Percentiles rank a stretch among this genome's conserved stretches.
These are phyloP conservation scores for Podaxis carcinomalis DNA, from an alignment of 768 basidiomycete species.

Conservation along the genomic window DNA sequence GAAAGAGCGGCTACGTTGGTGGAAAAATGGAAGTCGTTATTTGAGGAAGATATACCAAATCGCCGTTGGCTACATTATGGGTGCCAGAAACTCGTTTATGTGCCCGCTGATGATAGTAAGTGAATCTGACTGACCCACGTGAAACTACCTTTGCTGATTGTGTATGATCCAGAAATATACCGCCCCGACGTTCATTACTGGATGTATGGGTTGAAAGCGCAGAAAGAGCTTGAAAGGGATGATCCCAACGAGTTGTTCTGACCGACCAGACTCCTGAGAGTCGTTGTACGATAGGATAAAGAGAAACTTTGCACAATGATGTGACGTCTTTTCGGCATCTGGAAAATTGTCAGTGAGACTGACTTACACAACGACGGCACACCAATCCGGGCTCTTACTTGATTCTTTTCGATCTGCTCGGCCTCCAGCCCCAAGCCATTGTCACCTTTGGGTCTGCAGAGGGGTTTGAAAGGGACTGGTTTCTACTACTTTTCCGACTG, in stretches of 20 bases:
- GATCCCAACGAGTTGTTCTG: not conserved
- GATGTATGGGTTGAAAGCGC: constrained; percentile 1
- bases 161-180: not conserved
- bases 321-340: no score
- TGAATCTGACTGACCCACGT: not conserved
- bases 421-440: no score
- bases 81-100: constrained; percentile 14
- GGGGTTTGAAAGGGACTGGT: no score
- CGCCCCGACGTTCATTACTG: not conserved
- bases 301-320: not conserved
- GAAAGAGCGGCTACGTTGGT: constrained; percentile 11
- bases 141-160: not conserved
- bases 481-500: no score
- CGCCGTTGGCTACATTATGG: constrained; percentile 17
- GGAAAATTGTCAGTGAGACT: no score
- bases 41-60: constrained; percentile 11
- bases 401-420: no score
- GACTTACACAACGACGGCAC: no score
- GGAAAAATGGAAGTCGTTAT: constrained; percentile 17
- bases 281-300: not conserved
- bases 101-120: constrained; percentile 17
- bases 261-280: not conserved
- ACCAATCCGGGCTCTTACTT: no score
- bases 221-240: not conserved
- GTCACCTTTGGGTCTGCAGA: no score